phyloP scores from a whole-genome alignment of 805 yeast species.

The Hanseniaspora lindneri region DNA sequence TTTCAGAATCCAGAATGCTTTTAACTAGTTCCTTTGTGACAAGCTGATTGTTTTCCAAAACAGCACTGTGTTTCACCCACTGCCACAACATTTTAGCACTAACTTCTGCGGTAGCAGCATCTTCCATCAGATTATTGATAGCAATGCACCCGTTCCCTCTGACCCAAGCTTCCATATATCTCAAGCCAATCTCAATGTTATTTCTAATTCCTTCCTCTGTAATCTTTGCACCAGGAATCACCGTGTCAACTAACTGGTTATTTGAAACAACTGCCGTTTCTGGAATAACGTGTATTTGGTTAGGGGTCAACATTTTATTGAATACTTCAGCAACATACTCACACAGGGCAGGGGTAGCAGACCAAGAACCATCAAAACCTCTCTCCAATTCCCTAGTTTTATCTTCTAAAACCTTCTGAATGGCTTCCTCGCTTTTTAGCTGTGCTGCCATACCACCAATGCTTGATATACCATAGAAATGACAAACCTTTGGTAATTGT shows the following conservation, averaged over 20 bases:
- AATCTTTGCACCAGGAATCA: slow-evolving; percentile 48
- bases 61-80: slow-evolving; percentile 66
- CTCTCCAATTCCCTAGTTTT: slow-evolving; percentile 64
- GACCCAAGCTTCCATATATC: slow-evolving; percentile 78
- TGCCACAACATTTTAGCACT: slow-evolving; percentile 72
- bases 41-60: slow-evolving; percentile 39
- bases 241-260: slow-evolving; percentile 50
- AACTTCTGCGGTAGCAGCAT: slow-evolving; percentile 83
- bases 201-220: slow-evolving; percentile 61
- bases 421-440: slow-evolving; percentile 54
- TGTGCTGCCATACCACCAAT: slow-evolving; percentile 91
- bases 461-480: slow-evolving; percentile 69
- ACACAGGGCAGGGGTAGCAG: slow-evolving; percentile 76
- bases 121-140: slow-evolving; percentile 76
- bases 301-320: slow-evolving; percentile 71
- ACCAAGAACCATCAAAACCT: slow-evolving; percentile 86
- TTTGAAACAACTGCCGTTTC: slow-evolving; percentile 38
- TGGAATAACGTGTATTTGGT: slow-evolving; percentile 50
- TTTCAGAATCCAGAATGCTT: slow-evolving; percentile 50
- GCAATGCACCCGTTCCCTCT: slow-evolving; percentile 79
- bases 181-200: slow-evolving; percentile 62
- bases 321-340: slow-evolving; percentile 61
- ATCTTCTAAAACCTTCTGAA: slow-evolving; percentile 62
- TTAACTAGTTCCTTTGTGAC: slow-evolving; percentile 51
- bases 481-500: slow-evolving; percentile 61